phyloP scores from a whole-genome alignment of 768 basidiomycete genomes.

The Lactifluus rugatus region DNA sequence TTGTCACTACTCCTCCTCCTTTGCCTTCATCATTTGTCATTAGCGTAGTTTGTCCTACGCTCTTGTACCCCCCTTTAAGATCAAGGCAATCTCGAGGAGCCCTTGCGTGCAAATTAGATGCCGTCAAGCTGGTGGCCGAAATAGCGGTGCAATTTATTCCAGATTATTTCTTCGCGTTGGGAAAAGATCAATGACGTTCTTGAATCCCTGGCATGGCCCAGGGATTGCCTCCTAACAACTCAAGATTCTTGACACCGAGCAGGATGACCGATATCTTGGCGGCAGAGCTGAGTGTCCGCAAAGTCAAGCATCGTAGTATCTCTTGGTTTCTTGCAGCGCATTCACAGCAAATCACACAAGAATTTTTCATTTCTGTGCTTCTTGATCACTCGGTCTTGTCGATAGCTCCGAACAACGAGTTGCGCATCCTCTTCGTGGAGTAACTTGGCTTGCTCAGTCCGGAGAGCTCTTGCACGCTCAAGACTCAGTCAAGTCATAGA shows the following conservation, averaged over 20 bases:
- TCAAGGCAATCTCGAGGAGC: background rate
- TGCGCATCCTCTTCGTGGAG: constrained; percentile 7
- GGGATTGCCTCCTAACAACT: background rate
- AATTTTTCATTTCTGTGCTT: background rate
- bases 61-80: background rate
- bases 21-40: background rate
- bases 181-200: background rate
- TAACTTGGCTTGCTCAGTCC: background rate
- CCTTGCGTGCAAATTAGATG: background rate
- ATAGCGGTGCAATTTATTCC: constrained; percentile 12
- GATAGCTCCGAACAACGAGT: constrained; percentile 1
- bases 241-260: constrained; percentile 3
- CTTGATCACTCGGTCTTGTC: constrained; percentile 18
- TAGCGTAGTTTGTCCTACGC: background rate
- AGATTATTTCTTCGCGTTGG: constrained; percentile 1
- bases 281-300: constrained; percentile 9
- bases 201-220: background rate
- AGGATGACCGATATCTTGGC: constrained; percentile 1
- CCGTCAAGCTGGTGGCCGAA: background rate
- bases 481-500: constrained; percentile 15
- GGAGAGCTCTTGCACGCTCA: constrained; percentile 11
- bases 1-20: background rate
- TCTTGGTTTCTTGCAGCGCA: constrained; percentile 4
- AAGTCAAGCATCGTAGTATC: constrained; percentile 12
- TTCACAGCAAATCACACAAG: constrained; percentile 11